phyloP scores from a whole-genome alignment of 2,329 filamentous ascomycete species.

The Hyphodiscus sp. region DNA sequence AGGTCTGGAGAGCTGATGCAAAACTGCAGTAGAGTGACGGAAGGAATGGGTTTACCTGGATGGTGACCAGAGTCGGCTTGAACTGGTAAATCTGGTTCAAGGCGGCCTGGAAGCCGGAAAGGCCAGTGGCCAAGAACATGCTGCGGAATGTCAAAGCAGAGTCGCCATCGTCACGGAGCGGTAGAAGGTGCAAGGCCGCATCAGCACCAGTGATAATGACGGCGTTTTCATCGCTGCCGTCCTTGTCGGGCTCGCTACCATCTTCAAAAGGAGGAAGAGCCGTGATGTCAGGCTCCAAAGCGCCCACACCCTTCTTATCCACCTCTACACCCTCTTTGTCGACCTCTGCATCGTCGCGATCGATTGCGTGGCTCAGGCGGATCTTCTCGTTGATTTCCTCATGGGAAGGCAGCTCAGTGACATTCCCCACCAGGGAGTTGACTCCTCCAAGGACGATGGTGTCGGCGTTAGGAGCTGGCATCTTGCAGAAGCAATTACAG shows the following conservation, averaged over 20 bases:
- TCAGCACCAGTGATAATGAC: conserved; percentile 48
- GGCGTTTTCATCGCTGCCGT: conserved; percentile 32
- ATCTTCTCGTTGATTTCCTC: conserved; percentile 29
- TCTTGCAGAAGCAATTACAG: conserved; percentile 1
- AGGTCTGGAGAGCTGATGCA: no score
- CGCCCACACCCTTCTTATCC: conserved; percentile 8
- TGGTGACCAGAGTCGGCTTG: conserved; percentile 43
- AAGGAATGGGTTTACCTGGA: conserved; percentile 25
- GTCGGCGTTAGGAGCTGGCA: conserved; percentile 16
- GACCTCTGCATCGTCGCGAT: no score
- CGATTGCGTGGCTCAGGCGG: not conserved
- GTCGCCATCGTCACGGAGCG: conserved; percentile 48
- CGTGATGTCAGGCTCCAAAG: conserved; percentile 22
- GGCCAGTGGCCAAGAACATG: conserved; percentile 41
- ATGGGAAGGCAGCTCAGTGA: conserved; percentile 27
- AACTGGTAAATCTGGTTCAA: conserved; percentile 53
- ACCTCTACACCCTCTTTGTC: not conserved
- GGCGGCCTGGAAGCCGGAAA: conserved; percentile 47
- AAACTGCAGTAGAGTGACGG: no score
- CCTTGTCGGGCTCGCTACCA: conserved; percentile 26
- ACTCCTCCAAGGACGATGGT: conserved; percentile 24
- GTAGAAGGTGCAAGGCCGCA: conserved; percentile 41
- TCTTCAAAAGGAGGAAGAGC: conserved; percentile 11
- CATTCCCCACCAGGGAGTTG: conserved; percentile 29
- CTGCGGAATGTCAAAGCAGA: conserved; percentile 46